Conservation (phyloP, 345 rosid genomes). For the Trapa incisa region DNA sequence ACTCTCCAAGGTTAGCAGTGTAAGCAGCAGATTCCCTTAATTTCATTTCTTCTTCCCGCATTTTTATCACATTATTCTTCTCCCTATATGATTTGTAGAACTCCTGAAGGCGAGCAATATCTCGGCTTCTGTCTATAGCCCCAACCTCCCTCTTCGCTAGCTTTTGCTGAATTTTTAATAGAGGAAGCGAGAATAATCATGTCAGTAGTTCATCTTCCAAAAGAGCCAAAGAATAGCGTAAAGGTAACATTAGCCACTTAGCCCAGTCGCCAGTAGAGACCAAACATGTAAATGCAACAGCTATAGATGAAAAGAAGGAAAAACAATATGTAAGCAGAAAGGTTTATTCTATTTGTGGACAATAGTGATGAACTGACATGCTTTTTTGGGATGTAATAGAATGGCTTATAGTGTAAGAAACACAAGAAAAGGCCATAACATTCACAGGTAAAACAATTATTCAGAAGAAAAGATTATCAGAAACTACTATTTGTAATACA, state of each 20-base stretch:
- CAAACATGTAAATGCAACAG: neutral
- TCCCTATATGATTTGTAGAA: conserved; percentile 76
- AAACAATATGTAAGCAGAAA: neutral
- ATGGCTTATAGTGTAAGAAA: neutral
- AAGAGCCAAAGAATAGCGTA: neutral
- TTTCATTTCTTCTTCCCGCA: conserved; percentile 72
- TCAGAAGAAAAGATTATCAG: neutral
- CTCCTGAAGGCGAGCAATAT: conserved; percentile 65
- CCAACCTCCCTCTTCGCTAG: conserved; percentile 85
- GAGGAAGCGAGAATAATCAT: conserved; percentile 3
- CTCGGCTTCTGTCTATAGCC: conserved; percentile 80
- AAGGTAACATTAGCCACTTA: neutral
- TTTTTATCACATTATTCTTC: conserved; percentile 56
- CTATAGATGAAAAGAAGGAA: neutral
- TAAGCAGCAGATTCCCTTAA: conserved; percentile 64
- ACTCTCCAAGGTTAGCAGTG: conserved; percentile 68
- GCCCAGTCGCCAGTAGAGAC: neutral
- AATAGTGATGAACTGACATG: neutral
- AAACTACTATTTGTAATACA: neutral
- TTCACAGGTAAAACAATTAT: neutral
- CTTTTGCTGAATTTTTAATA: conserved; percentile 68
- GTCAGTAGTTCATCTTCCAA: neutral
- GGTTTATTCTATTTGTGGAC: neutral
- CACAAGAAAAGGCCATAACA: neutral
- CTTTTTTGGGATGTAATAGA: neutral